Conservation (phyloP, 2,329 filamentous ascomycete genomes). For the Neoarthrinium moseri region DNA sequence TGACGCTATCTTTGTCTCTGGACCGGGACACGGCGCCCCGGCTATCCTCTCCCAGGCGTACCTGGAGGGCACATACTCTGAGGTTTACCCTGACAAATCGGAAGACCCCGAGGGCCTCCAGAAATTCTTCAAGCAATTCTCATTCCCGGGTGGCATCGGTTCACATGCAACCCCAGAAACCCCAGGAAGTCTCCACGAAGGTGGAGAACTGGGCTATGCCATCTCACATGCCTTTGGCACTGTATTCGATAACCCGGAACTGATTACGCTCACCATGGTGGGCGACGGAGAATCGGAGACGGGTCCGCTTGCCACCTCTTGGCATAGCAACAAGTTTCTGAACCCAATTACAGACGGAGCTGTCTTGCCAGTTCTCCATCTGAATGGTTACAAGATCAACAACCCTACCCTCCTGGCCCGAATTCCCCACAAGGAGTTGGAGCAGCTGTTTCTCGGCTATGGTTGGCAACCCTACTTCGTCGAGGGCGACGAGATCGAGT, state of each 20-base stretch:
- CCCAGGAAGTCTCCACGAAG: slow-evolving; percentile 74
- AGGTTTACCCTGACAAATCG: slow-evolving; percentile 73
- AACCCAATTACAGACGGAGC: slow-evolving; percentile 77
- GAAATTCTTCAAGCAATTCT: slow-evolving; percentile 80
- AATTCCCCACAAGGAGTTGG: slow-evolving; percentile 71
- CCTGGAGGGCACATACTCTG: slow-evolving; percentile 74
- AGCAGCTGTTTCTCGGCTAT: slow-evolving; percentile 68
- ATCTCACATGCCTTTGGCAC: slow-evolving; percentile 76
- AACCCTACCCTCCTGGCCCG: slow-evolving; percentile 73
- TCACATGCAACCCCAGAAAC: slow-evolving; percentile 79
- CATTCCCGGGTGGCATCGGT: slow-evolving; percentile 76
- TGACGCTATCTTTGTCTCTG: slow-evolving; percentile 71
- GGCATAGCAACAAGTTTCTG: slow-evolving; percentile 81
- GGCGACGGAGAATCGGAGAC: slow-evolving; percentile 83
- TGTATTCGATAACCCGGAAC: slow-evolving; percentile 71
- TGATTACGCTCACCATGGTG: slow-evolving; percentile 76
- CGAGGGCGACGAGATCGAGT: slow-evolving; percentile 69
- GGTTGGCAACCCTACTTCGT: slow-evolving; percentile 81
- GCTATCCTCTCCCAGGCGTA: slow-evolving; percentile 75
- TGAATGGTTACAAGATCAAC: slow-evolving; percentile 86
- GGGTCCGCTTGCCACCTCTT: slow-evolving; percentile 73
- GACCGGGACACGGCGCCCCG: slow-evolving; percentile 76
- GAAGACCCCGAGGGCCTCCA: slow-evolving; percentile 68
- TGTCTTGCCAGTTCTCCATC: slow-evolving; percentile 73
- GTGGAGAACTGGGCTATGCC: slow-evolving; percentile 79